These are phyloP conservation scores for Claviceps sp. DNA, from an alignment of 2,329 filamentous ascomycete genomes.

Conservation along the genomic window DNA sequence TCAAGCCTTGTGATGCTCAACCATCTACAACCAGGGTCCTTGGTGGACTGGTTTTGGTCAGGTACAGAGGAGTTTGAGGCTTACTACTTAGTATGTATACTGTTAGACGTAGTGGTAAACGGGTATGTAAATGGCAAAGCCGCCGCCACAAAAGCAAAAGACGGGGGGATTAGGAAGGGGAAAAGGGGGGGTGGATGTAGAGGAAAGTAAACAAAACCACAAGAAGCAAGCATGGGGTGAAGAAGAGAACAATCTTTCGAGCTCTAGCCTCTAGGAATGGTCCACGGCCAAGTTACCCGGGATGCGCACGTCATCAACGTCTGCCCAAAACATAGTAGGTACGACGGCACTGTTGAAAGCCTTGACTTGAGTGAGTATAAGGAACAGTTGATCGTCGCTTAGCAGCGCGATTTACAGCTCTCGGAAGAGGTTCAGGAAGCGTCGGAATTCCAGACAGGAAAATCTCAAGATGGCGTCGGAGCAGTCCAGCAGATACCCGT, in stretches of 20 bases:
- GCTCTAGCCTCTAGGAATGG: neutral
- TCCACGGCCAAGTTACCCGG: neutral
- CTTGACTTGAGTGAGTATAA: neutral
- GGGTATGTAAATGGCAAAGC: slow-evolving; percentile 1
- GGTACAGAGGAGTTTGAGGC: neutral
- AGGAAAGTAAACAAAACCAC: neutral
- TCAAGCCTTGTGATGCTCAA: slow-evolving; percentile 4
- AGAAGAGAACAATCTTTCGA: neutral
- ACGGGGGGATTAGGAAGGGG: neutral
- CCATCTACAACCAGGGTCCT: neutral
- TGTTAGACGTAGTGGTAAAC: slow-evolving; percentile 2
- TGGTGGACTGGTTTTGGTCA: slow-evolving; percentile 1
- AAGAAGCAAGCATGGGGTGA: slow-evolving; percentile 1
- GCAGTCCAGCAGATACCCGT: slow-evolving; percentile 1
- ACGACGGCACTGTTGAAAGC: neutral
- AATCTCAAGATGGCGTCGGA: slow-evolving; percentile 1
- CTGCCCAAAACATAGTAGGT: neutral
- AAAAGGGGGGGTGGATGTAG: neutral
- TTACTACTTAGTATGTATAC: neutral
- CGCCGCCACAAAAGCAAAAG: slow-evolving; percentile 5
- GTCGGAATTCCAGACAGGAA: neutral
- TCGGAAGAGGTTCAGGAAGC: neutral
- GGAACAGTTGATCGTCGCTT: neutral
- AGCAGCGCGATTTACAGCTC: neutral
- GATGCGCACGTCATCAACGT: neutral